Evolutionary conservation across 192 early-diverging fungal species (phyloP), one percentile per base, ranked within the genome.

Genomic region (Spizellomyces punctatus): DNA sequence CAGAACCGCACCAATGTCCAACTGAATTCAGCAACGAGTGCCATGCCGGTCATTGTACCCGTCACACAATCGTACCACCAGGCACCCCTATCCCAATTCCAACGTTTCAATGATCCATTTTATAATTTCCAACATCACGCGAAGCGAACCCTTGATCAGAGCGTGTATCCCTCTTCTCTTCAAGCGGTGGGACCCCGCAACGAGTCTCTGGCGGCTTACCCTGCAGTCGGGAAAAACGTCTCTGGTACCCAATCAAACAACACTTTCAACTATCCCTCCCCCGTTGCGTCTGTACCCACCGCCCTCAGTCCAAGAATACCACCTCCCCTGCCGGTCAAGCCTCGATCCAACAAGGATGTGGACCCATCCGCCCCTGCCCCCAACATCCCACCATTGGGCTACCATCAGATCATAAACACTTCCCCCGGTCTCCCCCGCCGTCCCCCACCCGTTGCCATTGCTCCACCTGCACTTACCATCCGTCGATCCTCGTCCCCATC

Each of bases 51-150:
- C 45, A 65, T 65, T 65, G 63, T 65, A 6, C 59, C 59, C 22
- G 59, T 61, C 10, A 61, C 59, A 5, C 59, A 61, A 36, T 36
- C n/a, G 1, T 22, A n/a, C 12, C n/a, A 17, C 42, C 50, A 67
- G 16, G 50, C 66, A 61, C 10, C 59, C 22, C n/a, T 19, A 54
- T 54, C 50, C 1, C 50, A 36, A 58, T 10, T 4, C 12, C 1
- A 0, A 57, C 72, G 66, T 6, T 77, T 77, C 49, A 61, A 77
- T 10, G 76, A 77, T 46, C 76, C 76, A 21, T 77, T 77, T 42
- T 61, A 64, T 8, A 36, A n/a, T 41, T 72, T 72, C 5, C 63
- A 65, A 5, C 63, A 22, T 14, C 36, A 16, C 42, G n/a, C 14
- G 50, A 54, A 54, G 42, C 44, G 17, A 57, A 49, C 10, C n/a